Conservation (phyloP, 495 filamentous ascomycete genomes). For the Aeminium ludgeri region DNA sequence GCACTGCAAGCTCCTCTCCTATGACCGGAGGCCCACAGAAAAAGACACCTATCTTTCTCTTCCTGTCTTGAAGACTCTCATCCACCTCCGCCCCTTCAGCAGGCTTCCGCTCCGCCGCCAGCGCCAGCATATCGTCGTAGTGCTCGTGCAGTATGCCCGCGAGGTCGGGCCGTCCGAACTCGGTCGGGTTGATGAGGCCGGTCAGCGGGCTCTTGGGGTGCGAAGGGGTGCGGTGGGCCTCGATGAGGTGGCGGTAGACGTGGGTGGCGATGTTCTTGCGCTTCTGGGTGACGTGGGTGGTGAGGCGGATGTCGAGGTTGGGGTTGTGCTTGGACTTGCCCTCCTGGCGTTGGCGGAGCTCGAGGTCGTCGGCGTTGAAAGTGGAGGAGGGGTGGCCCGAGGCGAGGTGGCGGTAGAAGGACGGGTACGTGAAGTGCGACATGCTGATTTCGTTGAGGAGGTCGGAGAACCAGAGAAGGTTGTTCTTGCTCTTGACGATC, state of each 20-base stretch:
- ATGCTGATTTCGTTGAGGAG: too few species aligned
- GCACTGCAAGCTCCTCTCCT: slow-evolving; percentile 13
- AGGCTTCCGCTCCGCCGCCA: too few species aligned
- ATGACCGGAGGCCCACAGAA: slow-evolving; percentile 17
- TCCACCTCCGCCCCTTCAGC: too few species aligned
- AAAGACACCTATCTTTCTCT: slow-evolving; percentile 15
- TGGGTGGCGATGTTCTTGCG: slow-evolving; percentile 25
- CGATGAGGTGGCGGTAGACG: slow-evolving; percentile 25
- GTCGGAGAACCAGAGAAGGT: slow-evolving; percentile 28
- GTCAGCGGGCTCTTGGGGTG: slow-evolving; percentile 24
- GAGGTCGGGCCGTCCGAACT: slow-evolving; percentile 20
- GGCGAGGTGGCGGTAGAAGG: slow-evolving; percentile 12
- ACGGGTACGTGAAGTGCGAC: too few species aligned
- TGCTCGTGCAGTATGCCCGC: slow-evolving; percentile 13
- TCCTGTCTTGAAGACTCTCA: background rate
- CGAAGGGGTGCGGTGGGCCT: slow-evolving; percentile 23
- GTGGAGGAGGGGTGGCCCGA: slow-evolving; percentile 5
- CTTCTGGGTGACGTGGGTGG: slow-evolving; percentile 27
- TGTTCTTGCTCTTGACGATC: slow-evolving; percentile 27
- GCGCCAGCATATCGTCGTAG: slow-evolving; percentile 12
- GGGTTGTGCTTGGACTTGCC: too few species aligned
- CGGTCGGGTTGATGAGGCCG: slow-evolving; percentile 24
- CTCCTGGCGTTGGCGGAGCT: too few species aligned
- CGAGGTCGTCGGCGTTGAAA: too few species aligned
- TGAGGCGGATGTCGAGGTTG: slow-evolving; percentile 24